Evolutionary conservation across 2,329 filamentous ascomycete species (phyloP).

Genomic region (Trichophyton verrucosum): DNA sequence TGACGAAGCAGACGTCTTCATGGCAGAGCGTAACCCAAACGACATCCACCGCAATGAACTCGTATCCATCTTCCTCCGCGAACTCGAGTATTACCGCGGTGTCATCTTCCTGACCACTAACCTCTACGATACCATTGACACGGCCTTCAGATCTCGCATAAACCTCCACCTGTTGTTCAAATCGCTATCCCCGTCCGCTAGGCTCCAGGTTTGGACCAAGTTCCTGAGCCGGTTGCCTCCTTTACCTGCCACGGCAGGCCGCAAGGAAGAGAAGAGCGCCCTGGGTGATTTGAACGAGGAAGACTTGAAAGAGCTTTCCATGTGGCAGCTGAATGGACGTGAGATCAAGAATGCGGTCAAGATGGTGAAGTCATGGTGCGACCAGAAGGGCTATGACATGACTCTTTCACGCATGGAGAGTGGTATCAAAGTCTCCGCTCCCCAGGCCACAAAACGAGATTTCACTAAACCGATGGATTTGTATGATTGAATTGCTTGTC

Average conservation of each 20-base stretch:
- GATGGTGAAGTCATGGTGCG: slow-evolving; percentile 37
- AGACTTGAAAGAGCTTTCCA: slow-evolving; percentile 30
- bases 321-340: slow-evolving; percentile 35
- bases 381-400: slow-evolving; percentile 34
- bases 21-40: slow-evolving; percentile 14
- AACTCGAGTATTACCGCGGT: slow-evolving; percentile 19
- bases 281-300: slow-evolving; percentile 12
- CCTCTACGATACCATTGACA: slow-evolving; percentile 22
- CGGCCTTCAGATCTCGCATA: slow-evolving; percentile 33
- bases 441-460: slow-evolving; percentile 16
- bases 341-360: slow-evolving; percentile 40
- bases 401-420: slow-evolving; percentile 34
- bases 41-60: slow-evolving; percentile 18
- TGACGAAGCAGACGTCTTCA: slow-evolving; percentile 21
- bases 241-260: slow-evolving; percentile 10
- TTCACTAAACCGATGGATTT: slow-evolving; percentile 2
- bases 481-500: neutral
- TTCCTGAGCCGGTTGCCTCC: slow-evolving; percentile 29
- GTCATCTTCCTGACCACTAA: slow-evolving; percentile 25
- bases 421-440: slow-evolving; percentile 37
- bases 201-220: slow-evolving; percentile 36
- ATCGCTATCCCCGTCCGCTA: slow-evolving; percentile 28
- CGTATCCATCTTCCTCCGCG: slow-evolving; percentile 15
- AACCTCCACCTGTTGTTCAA: slow-evolving; percentile 38
- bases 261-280: neutral